Conservation (phyloP, 2,329 filamentous ascomycete species). For the Colletotrichum plurivorum region DNA sequence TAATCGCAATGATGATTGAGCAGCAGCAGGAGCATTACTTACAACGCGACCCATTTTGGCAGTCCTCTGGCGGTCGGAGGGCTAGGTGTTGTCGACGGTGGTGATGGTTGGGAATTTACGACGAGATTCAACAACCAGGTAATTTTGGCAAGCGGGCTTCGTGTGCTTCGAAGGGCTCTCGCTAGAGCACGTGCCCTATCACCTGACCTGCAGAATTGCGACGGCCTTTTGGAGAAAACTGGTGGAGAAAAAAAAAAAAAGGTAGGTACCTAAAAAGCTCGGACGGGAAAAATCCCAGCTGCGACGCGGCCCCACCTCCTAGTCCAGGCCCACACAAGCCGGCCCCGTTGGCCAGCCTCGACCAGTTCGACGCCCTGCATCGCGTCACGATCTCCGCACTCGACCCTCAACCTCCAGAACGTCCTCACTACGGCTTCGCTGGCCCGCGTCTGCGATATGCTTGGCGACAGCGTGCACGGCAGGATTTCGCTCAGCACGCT, state of each 20-base stretch:
- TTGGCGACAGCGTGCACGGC: constrained; percentile 16
- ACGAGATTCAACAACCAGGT: constrained; percentile 4
- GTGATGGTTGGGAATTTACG: constrained; percentile 37
- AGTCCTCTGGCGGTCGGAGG: constrained; percentile 42
- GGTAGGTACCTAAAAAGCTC: not conserved
- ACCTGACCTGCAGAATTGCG: constrained; percentile 9
- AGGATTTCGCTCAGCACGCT: not conserved
- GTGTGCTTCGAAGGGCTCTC: constrained; percentile 28
- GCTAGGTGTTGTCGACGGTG: constrained; percentile 41
- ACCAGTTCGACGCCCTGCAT: constrained; percentile 16
- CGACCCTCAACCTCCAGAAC: constrained; percentile 34
- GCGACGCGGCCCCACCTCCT: constrained; percentile 6
- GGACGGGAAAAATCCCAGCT: constrained; percentile 27
- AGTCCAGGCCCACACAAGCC: not conserved
- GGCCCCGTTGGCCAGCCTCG: constrained; percentile 26
- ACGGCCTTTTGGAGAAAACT: not conserved
- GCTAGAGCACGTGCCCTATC: constrained; percentile 25
- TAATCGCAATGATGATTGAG: constrained; percentile 11
- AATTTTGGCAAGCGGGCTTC: constrained; percentile 24
- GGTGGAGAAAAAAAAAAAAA: not conserved
- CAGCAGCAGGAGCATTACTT: constrained; percentile 46
- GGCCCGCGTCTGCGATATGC: constrained; percentile 7
- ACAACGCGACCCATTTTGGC: constrained; percentile 68
- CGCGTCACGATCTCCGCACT: constrained; percentile 40
- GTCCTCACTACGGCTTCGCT: constrained; percentile 15